Base-by-base conservation (phyloP, 1,139 yeast genomes). In the Pichia terricola region DNA sequence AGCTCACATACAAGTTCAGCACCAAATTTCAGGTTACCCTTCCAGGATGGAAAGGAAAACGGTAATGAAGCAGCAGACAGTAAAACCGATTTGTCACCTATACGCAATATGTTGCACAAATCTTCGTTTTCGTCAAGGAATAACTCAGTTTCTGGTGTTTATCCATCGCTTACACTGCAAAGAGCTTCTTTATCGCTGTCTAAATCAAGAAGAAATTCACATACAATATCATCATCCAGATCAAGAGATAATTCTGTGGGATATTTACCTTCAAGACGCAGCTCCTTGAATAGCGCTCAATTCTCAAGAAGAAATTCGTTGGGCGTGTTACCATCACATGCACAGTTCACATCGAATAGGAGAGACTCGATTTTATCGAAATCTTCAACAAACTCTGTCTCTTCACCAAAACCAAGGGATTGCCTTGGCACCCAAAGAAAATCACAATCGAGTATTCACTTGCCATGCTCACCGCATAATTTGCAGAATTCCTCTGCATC, bases 11-110 rank as follows among this genome's bases (percentile, higher is more conserved):
- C 22, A 16, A 16, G 22, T 16, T 16, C 22, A 34, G 35, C 47
- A 25, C 66, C 65, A 3, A 70, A 66, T 40, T 80, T 80, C 56
- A 67, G 87, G 55, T 66, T 77, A n/a, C 87, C 87, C 0, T 80
- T 79, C 53, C 82, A 77, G 52, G 80, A 77, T 28, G 59, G 53
- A 37, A 45, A 44, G 3, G 3, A 11, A 4, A 27, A 31, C 28
- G 28, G 30, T 5, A 33, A 8, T 33, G n/a, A 3, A 28, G 7
- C 7, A 8, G 9, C 32, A 5, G 2, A 16, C 22, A 16, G 22
- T 16, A 39, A 35, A 30, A 28, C 5, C 16, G 49, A 44, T 26
- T 11, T 30, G 4, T 46, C 45, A 9, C 45, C 49, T 16, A 38
- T 9, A 4, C 39, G 45, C 27, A 25, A 25, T 9, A 28, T 28